Evolutionary conservation across 2,329 filamentous ascomycete genomes (phyloP).

Genomic region (Beauveria brongniartii): DNA sequence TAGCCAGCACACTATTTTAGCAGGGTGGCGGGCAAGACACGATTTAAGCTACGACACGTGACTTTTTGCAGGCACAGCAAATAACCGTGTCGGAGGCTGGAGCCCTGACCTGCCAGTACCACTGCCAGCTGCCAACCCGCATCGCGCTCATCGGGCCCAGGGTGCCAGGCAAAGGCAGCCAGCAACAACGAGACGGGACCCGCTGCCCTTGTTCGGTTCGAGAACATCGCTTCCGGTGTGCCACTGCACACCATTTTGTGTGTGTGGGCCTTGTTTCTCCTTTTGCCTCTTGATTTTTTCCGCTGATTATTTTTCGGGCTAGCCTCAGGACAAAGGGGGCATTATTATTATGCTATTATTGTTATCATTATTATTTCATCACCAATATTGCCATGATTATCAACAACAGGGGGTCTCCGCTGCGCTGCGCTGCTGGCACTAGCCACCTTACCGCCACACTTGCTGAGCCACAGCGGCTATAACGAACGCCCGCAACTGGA

Average conservation of each 20-base stretch:
- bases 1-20: no score
- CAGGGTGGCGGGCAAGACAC: not conserved
- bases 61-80: not conserved
- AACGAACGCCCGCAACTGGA: not conserved
- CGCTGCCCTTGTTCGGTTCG: conserved; percentile 10
- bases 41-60: not conserved
- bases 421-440: not conserved
- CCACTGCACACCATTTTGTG: not conserved
- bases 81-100: not conserved
- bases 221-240: conserved; percentile 10
- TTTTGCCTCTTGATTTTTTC: not conserved
- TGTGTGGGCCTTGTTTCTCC: not conserved
- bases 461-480: not conserved
- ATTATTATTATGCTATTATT: not conserved
- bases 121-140: not conserved
- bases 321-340: no score
- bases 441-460: not conserved
- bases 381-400: no score
- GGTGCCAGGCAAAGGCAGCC: not conserved
- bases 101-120: not conserved
- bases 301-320: not conserved
- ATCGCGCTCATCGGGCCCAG: conserved; percentile 1
- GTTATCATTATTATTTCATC: not conserved
- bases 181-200: not conserved
- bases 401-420: not conserved